Conservation (phyloP, 345 rosid genomes). For the Aethionema arabicum region DNA sequence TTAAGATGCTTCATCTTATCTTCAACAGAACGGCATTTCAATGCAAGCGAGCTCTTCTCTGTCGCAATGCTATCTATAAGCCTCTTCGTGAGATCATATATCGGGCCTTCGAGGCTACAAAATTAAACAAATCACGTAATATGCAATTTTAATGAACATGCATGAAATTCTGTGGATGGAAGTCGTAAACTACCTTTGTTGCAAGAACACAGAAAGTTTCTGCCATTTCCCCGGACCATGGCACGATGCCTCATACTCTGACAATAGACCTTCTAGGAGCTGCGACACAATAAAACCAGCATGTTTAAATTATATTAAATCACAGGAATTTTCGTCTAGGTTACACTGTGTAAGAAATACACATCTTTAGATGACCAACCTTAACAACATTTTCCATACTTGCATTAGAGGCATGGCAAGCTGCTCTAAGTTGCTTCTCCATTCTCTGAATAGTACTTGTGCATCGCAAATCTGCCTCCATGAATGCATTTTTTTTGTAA, state of each 20-base stretch:
- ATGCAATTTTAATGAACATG: not conserved
- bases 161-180: conserved; percentile 2
- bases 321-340: not conserved
- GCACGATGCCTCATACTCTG: conserved; percentile 72
- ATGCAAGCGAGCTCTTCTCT: conserved; percentile 71
- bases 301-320: not conserved
- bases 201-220: conserved; percentile 79
- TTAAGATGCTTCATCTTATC: conserved; percentile 72
- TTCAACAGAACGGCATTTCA: conserved; percentile 83
- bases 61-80: conserved; percentile 73
- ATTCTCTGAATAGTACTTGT: conserved; percentile 70
- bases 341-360: not conserved
- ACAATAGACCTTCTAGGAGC: conserved; percentile 77
- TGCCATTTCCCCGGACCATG: conserved; percentile 96
- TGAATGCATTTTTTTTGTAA: conserved; percentile 67
- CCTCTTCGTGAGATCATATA: conserved; percentile 77
- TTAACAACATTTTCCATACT: conserved; percentile 72
- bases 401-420: conserved; percentile 86
- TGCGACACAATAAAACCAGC: conserved; percentile 37
- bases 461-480: conserved; percentile 90
- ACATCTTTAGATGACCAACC: conserved; percentile 42
- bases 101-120: conserved; percentile 87
- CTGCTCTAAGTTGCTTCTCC: conserved; percentile 91
- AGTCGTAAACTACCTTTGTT: conserved; percentile 59
- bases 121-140: conserved; percentile 9